A percentile compares a stretch with the other conserved stretches of the same genome.
phyloP scores from a whole-genome alignment of 192 early-diverging fungal genomes.

The Allomyces arbusculus region DNA sequence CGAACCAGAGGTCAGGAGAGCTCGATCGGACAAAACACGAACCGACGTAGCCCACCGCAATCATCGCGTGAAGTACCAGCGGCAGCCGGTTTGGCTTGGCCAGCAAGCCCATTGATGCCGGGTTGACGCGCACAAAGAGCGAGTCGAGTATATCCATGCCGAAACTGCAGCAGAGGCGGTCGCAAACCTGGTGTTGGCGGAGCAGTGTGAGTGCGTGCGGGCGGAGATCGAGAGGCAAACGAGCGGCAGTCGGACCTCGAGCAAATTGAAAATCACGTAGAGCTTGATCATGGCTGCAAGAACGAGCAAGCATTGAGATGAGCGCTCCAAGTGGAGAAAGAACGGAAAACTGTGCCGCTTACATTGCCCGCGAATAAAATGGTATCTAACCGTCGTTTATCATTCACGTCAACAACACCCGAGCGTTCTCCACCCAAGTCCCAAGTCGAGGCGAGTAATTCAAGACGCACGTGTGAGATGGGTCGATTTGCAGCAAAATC shows the following conservation, averaged over 20 bases:
- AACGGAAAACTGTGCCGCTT: not conserved
- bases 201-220: not conserved
- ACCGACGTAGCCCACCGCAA: too few relatives aligned
- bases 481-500: conserved; percentile 1
- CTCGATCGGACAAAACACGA: too few relatives aligned
- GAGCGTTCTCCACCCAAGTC: conserved; percentile 59
- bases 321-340: too few relatives aligned
- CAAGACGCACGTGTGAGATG: not conserved
- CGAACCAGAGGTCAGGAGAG: too few relatives aligned
- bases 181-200: conserved; percentile 41
- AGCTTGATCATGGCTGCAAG: conserved; percentile 64
- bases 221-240: not conserved
- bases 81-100: too few relatives aligned
- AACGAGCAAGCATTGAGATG: too few relatives aligned
- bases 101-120: too few relatives aligned
- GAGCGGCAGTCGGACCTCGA: conserved; percentile 42
- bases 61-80: too few relatives aligned
- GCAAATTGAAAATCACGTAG: conserved; percentile 87
- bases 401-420: conserved; percentile 6
- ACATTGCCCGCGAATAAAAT: conserved; percentile 77
- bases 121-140: conserved; percentile 47
- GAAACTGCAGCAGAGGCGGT: conserved; percentile 79
- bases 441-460: not conserved
- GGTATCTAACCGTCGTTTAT: conserved; percentile 29
- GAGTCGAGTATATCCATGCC: conserved; percentile 89